These are phyloP conservation scores for Colletotrichum lindemuthianum DNA, from an alignment of 2,329 filamentous ascomycete species.

Conservation along the genomic window DNA sequence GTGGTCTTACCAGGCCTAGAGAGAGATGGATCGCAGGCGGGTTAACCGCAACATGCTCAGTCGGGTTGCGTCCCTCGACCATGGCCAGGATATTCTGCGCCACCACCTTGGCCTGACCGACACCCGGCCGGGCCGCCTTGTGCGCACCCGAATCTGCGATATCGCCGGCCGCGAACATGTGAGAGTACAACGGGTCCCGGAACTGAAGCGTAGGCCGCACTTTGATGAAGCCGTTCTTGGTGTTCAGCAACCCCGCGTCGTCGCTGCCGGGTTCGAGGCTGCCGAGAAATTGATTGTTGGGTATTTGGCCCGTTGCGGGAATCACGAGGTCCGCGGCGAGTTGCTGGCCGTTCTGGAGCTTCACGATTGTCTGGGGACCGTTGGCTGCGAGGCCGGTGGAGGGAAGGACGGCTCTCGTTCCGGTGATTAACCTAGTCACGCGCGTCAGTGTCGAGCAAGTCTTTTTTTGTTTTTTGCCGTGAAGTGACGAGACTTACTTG, in stretches of 20 bases:
- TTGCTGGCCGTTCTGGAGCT: conserved; percentile 9
- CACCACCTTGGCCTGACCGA: conserved; percentile 55
- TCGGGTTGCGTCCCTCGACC: conserved; percentile 45
- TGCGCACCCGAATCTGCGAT: conserved; percentile 55
- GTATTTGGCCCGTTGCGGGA: conserved; percentile 20
- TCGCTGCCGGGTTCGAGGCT: conserved; percentile 4
- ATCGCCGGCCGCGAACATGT: conserved; percentile 62
- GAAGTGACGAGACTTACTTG: neutral
- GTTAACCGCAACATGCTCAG: neutral
- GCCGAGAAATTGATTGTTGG: conserved; percentile 13
- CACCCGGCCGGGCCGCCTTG: conserved; percentile 55
- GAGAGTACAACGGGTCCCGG: conserved; percentile 36
- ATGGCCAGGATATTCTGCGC: conserved; percentile 55
- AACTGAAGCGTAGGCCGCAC: conserved; percentile 59
- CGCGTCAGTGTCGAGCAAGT: neutral
- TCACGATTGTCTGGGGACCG: neutral
- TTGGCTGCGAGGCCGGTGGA: neutral
- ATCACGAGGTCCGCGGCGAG: conserved; percentile 18
- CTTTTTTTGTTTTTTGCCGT: rapidly evolving
- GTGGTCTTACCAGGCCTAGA: conserved; percentile 13
- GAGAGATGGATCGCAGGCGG: conserved; percentile 23
- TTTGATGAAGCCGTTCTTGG: conserved; percentile 41
- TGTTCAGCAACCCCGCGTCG: neutral
- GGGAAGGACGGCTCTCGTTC: conserved; percentile 4
- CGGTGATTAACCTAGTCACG: conserved; percentile 1